Conservation (phyloP, 2,329 filamentous ascomycete genomes). For the Diplocarpon mali region DNA sequence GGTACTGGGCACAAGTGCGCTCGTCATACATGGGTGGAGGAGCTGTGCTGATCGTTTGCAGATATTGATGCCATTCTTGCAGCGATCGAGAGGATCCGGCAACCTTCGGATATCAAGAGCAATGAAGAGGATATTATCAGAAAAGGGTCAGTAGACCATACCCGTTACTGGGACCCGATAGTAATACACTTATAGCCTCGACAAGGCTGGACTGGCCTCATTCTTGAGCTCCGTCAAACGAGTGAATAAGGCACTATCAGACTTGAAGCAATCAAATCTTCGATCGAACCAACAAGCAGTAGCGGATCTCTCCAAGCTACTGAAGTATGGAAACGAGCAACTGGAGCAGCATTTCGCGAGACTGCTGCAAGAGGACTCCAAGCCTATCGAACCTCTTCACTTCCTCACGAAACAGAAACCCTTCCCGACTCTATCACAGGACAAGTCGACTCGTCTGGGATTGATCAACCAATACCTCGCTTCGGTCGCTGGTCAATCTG, state of each 20-base stretch:
- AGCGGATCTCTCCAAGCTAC: constrained; percentile 62
- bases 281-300: constrained; percentile 86
- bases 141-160: constrained; percentile 43
- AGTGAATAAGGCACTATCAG: constrained; percentile 69
- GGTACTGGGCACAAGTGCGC: constrained; percentile 68
- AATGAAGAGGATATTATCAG: constrained; percentile 87
- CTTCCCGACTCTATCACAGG: constrained; percentile 71
- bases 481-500: constrained; percentile 41
- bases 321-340: constrained; percentile 70
- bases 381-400: constrained; percentile 77
- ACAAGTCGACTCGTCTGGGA: constrained; percentile 63
- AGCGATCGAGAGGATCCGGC: constrained; percentile 78
- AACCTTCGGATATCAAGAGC: constrained; percentile 86
- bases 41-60: constrained; percentile 27
- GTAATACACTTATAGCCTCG: constrained; percentile 42
- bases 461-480: constrained; percentile 71
- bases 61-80: constrained; percentile 78
- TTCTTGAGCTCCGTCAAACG: constrained; percentile 87
- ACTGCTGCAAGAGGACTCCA: constrained; percentile 66
- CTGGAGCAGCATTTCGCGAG: constrained; percentile 77
- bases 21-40: constrained; percentile 5
- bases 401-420: constrained; percentile 82
- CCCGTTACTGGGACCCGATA: constrained; percentile 1
- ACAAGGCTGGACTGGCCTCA: constrained; percentile 67
- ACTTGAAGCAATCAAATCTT: constrained; percentile 83